Base-by-base conservation (phyloP, 805 yeast genomes). In the Candida ipomoeae region DNA sequence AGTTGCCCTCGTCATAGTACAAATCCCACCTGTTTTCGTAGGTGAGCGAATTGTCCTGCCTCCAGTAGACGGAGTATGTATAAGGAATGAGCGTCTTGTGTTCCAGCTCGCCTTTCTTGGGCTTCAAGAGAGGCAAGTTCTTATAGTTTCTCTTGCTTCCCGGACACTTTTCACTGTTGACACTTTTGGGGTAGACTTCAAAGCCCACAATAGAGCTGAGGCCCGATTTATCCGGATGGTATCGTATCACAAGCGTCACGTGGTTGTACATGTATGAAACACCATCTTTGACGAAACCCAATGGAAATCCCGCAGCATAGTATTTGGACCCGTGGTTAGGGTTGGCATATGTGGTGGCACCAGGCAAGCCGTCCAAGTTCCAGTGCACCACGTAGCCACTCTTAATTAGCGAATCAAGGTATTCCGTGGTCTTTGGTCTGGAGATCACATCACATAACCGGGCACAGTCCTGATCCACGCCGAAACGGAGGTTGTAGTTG, bases 131-230 rank as follows among this genome's bases (percentile, higher is more conserved):
- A 37, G 82, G 81, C 56, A 76, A 81, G 54, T 83, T 81, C 35
- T 79, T 71, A 63, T 74, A 85, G 58, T 79, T 69, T 55, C 79
- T 83, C 7, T 84, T 74, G 3, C 86, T 83, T 11, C 90, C 91
- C 1, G 96, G 95, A 65, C 96, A 89, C 46, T 67, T 75, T 63
- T 67, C 78, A 64, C 77, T 82, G 40, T 77, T 70, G 11, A 87
- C 91, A 48, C 94, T 85, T 63, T 82, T 84, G 10, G 96, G 96
- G 62, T 89, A 89, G 13, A 89, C 87, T 68, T 89, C 97, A 58
- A 90, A 87, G 0, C 96, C 97, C 17, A 89, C 96, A 58, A 89
- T 87, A 3, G 87, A 75, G 55, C 77, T 73, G 45, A 69, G 51
- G 1, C 63, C 61, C 0, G 62, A 72, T 72, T 45, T 70, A 17